A percentile compares a stretch with the other conserved stretches of the same genome.
Evolutionary conservation across 2,329 filamentous ascomycete genomes (phyloP).

Genomic region (Talaromyces sp.): DNA sequence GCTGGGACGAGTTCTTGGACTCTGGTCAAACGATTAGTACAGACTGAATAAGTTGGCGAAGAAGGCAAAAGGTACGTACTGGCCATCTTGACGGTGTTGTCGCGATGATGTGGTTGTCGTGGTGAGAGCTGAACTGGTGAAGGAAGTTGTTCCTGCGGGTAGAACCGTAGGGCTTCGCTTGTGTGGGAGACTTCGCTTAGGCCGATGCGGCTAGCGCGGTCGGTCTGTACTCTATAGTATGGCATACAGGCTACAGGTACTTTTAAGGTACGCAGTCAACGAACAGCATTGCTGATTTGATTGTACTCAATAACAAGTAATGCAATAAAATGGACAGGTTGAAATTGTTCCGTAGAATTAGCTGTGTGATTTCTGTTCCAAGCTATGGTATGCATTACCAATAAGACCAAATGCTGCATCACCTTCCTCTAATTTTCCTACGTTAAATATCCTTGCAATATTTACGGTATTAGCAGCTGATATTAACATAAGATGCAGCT

Average conservation of each 20-base stretch:
- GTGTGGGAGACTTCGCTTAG: constrained; percentile 39
- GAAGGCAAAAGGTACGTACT: constrained; percentile 29
- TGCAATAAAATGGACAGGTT: not conserved
- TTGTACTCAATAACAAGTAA: not conserved
- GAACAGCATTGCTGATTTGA: not conserved
- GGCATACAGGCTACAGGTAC: not conserved
- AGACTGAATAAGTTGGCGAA: not conserved
- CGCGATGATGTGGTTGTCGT: constrained; percentile 30
- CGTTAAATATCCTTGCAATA: not conserved
- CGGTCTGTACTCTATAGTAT: not conserved
- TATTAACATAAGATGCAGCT: too few species aligned
- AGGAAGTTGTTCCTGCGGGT: constrained; percentile 10
- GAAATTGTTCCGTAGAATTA: not conserved
- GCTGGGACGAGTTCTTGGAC: constrained; percentile 99
- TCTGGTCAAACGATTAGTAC: constrained; percentile 48
- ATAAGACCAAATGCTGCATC: not conserved
- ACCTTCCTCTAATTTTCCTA: not conserved
- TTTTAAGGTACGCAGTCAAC: not conserved
- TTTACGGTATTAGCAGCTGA: too few species aligned
- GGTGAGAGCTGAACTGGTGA: constrained; percentile 22
- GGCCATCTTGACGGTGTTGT: constrained; percentile 42
- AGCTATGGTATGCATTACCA: not conserved
- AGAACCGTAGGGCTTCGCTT: constrained; percentile 27
- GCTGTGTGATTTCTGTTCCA: not conserved
- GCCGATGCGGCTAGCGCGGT: constrained; percentile 7